phyloP scores from a whole-genome alignment of 2,329 filamentous ascomycete species.

The Massarina eburnea region DNA sequence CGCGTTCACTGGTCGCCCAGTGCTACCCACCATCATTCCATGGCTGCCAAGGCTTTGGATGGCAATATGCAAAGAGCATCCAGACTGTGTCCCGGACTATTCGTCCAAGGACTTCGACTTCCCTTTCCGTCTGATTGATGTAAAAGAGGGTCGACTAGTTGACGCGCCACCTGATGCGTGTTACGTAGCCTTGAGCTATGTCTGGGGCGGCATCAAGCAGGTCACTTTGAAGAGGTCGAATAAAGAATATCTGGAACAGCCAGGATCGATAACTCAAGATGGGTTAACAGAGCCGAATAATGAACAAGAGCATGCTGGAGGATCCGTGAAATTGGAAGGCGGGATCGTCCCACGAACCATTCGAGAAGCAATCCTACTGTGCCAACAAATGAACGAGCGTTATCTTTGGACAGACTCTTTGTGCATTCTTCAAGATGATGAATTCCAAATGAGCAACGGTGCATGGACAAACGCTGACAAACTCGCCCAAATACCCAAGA shows the following conservation, averaged over 20 bases:
- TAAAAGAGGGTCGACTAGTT: slow-evolving; percentile 4
- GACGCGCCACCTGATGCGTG: slow-evolving; percentile 3
- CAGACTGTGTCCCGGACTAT: slow-evolving; percentile 3
- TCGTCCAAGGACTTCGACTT: slow-evolving; percentile 2
- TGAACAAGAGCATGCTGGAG: background rate
- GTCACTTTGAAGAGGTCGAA: slow-evolving; percentile 7
- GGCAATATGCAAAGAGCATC: slow-evolving; percentile 3
- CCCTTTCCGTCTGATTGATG: slow-evolving; percentile 8
- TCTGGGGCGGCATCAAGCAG: slow-evolving; percentile 10
- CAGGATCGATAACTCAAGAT: slow-evolving; percentile 3
- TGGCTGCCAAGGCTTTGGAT: slow-evolving; percentile 4
- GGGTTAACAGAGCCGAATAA: background rate
- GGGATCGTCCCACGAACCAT: slow-evolving; percentile 11
- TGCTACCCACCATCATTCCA: slow-evolving; percentile 4
- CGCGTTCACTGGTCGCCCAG: slow-evolving; percentile 3
- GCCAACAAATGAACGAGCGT: slow-evolving; percentile 5
- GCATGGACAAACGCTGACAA: slow-evolving; percentile 8
- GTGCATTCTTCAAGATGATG: slow-evolving; percentile 9
- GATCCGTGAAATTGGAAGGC: background rate
- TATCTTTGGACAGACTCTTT: slow-evolving; percentile 6
- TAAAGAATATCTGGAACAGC: background rate
- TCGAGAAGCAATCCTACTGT: slow-evolving; percentile 11
- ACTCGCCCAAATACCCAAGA: slow-evolving; percentile 9
- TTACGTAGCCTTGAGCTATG: slow-evolving; percentile 15
- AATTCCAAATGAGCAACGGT: slow-evolving; percentile 3